These are phyloP conservation scores for Schwanniomyces sp. DNA, from an alignment of 805 yeast genomes.

Conservation along the genomic window DNA sequence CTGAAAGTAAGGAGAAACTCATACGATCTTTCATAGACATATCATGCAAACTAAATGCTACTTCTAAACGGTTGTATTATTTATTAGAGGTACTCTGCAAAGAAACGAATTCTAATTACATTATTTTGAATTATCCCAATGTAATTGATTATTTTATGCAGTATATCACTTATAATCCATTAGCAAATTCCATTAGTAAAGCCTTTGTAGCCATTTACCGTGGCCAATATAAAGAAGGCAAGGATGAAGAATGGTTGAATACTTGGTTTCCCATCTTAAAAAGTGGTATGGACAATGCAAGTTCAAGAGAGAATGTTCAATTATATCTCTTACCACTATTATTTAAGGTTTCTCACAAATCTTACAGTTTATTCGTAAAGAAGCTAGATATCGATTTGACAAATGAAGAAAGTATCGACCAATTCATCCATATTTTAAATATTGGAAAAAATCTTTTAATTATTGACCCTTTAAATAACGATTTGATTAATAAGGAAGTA, in stretches of 20 bases:
- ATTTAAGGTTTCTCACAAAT: constrained; percentile 50
- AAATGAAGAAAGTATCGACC: constrained; percentile 26
- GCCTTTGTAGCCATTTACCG: constrained; percentile 39
- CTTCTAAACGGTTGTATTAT: constrained; percentile 58
- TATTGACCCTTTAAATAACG: constrained; percentile 6
- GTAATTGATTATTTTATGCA: constrained; percentile 50
- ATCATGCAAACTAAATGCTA: constrained; percentile 5
- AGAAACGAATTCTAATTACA: constrained; percentile 38
- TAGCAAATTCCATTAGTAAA: constrained; percentile 70
- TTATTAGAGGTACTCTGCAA: constrained; percentile 57
- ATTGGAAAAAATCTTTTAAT: constrained; percentile 60
- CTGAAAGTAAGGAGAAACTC: constrained; percentile 17
- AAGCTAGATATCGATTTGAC: constrained; percentile 15
- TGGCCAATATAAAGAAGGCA: constrained; percentile 18
- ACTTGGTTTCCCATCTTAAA: constrained; percentile 50
- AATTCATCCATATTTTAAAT: constrained; percentile 55
- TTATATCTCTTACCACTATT: constrained; percentile 63
- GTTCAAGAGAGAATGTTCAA: constrained; percentile 48
- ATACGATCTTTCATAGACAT: constrained; percentile 20
- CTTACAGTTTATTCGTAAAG: constrained; percentile 40
- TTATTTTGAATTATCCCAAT: constrained; percentile 44
- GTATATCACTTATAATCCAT: constrained; percentile 54
- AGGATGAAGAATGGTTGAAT: constrained; percentile 46
- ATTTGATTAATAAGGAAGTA: constrained; percentile 1
- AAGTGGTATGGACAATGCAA: constrained; percentile 27